These are phyloP conservation scores for Diplodia intermedia DNA, from an alignment of 2,329 filamentous ascomycete species.

Conservation along the genomic window DNA sequence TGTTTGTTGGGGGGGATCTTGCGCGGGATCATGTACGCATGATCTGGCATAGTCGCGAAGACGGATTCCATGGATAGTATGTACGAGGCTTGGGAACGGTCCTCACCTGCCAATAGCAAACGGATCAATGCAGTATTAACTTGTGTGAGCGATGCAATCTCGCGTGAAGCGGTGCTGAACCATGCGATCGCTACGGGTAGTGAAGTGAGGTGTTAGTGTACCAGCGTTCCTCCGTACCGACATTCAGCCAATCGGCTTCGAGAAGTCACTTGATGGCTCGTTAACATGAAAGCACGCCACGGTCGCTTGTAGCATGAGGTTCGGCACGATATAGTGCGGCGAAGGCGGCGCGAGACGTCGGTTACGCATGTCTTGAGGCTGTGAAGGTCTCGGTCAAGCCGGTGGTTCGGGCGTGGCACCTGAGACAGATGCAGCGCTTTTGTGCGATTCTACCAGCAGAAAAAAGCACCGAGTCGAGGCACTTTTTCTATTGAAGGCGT, in stretches of 20 bases:
- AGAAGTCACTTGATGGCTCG: not conserved
- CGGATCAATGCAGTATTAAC: not conserved
- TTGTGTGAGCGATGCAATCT: not conserved
- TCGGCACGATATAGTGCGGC: not conserved
- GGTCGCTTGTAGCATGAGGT: not conserved
- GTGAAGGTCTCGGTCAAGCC: not conserved
- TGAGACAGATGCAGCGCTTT: not conserved
- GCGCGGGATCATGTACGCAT: slow-evolving; percentile 7
- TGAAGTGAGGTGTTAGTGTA: not conserved
- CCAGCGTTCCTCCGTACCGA: not conserved
- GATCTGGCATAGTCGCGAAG: not conserved
- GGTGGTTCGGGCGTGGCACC: not conserved
- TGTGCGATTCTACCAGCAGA: not conserved
- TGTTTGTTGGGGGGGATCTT: not conserved
- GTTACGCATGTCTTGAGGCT: not conserved
- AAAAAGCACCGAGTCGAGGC: not conserved
- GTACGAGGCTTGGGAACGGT: not conserved
- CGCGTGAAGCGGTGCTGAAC: not conserved
- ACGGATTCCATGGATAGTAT: not conserved
- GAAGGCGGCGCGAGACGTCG: not conserved
- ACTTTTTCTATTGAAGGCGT: not conserved
- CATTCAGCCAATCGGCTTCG: slow-evolving; percentile 11
- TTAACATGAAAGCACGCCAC: not conserved
- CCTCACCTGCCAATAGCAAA: not conserved
- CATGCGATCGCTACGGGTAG: too few relatives aligned